Percentiles rank a stretch among this genome's conserved stretches.
Evolutionary conservation across 2,329 filamentous ascomycete genomes (phyloP).

Genomic region (Colletotrichum sojae): DNA sequence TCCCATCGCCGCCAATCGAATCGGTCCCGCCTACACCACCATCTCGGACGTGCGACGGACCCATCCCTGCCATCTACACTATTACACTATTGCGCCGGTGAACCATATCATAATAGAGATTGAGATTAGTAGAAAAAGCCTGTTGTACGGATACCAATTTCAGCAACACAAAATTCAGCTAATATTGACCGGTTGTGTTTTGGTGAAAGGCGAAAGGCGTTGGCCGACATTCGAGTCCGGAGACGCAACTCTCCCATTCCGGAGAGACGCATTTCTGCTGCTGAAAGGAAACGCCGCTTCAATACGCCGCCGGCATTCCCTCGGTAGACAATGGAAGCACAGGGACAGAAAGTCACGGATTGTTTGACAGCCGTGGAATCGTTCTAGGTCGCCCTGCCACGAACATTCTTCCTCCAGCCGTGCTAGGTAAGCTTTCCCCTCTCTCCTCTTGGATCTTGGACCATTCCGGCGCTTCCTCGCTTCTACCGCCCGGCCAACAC

Average conservation of each 20-base stretch:
- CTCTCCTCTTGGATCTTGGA: not conserved
- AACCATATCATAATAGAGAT: too few species aligned
- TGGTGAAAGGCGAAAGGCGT: too few species aligned
- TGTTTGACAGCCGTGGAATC: not conserved
- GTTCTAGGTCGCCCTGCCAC: not conserved
- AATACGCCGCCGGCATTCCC: not conserved
- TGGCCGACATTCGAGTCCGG: too few species aligned
- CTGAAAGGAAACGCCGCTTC: not conserved
- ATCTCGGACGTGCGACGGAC: slow-evolving; percentile 8
- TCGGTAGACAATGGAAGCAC: not conserved
- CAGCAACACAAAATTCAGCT: not conserved
- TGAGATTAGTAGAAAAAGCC: too few species aligned
- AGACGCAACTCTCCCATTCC: too few species aligned
- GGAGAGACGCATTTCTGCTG: too few species aligned
- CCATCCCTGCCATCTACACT: slow-evolving; percentile 28
- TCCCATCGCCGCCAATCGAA: slow-evolving; percentile 27
- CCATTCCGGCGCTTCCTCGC: slow-evolving; percentile 12
- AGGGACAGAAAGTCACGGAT: not conserved
- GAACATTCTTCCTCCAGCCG: not conserved
- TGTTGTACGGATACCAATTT: too few species aligned
- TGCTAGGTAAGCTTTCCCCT: slow-evolving; percentile 9
- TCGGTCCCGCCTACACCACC: slow-evolving; percentile 10
- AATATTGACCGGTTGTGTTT: too few species aligned
- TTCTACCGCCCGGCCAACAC: not conserved
- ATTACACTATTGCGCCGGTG: too few species aligned